Conservation (phyloP, 768 basidiomycete species). For the Termitomyces sp. region DNA sequence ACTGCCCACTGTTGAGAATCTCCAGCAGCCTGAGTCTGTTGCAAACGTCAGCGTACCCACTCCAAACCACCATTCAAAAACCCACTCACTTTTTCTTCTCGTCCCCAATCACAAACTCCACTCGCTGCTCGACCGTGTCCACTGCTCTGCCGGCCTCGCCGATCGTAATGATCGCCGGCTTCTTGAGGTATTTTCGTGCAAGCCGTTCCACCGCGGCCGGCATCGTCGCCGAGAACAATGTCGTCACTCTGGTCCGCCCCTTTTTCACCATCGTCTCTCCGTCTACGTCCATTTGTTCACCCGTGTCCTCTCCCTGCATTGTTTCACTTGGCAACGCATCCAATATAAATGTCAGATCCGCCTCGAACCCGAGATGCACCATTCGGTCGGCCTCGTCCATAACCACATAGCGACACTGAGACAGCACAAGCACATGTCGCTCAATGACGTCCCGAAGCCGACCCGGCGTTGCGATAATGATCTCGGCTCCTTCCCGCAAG, state of each 20-base stretch:
- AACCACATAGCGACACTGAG: slow-evolving; percentile 97
- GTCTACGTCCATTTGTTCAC: slow-evolving; percentile 77
- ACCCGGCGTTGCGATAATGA: slow-evolving; percentile 98
- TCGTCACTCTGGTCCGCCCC: slow-evolving; percentile 87
- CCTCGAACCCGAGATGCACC: slow-evolving; percentile 97
- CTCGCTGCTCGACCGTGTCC: slow-evolving; percentile 94
- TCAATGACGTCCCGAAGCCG: slow-evolving; percentile 98
- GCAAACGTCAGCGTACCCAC: slow-evolving; percentile 10
- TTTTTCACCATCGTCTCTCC: slow-evolving; percentile 64
- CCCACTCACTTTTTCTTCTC: slow-evolving; percentile 97
- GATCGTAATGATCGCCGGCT: slow-evolving; percentile 94
- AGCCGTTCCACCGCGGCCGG: slow-evolving; percentile 94
- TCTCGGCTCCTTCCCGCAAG: slow-evolving; percentile 96
- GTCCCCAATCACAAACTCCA: slow-evolving; percentile 89
- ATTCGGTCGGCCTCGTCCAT: slow-evolving; percentile 99
- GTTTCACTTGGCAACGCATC: slow-evolving; percentile 87
- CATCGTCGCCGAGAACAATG: slow-evolving; percentile 98
- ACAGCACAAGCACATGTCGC: slow-evolving; percentile 90
- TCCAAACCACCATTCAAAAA: slow-evolving; percentile 9
- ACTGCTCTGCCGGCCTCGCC: slow-evolving; percentile 98
- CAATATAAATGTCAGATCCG: slow-evolving; percentile 89
- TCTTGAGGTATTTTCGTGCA: slow-evolving; percentile 89
- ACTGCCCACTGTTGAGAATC: slow-evolving; percentile 84
- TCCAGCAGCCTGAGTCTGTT: slow-evolving; percentile 80
- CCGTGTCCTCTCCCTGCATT: slow-evolving; percentile 81